These are phyloP conservation scores for Candida glaebosa DNA, from an alignment of 805 yeast genomes.

Conservation along the genomic window DNA sequence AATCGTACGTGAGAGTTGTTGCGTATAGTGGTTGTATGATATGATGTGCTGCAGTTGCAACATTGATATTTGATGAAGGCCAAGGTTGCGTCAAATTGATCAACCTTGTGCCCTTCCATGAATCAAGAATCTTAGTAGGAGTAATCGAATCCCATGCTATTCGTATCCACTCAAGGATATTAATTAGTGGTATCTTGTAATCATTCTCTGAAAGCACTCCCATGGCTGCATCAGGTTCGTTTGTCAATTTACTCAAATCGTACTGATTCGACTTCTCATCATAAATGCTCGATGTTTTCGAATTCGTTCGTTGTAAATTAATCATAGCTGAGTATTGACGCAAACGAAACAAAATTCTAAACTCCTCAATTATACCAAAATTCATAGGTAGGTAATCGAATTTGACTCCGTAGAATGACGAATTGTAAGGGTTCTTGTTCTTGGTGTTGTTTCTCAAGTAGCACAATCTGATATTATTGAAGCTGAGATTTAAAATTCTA, in stretches of 20 bases:
- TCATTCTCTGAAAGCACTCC: slow-evolving; percentile 37
- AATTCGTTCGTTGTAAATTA: slow-evolving; percentile 23
- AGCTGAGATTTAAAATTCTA: slow-evolving; percentile 44
- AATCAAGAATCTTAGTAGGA: slow-evolving; percentile 24
- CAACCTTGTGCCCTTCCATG: slow-evolving; percentile 36
- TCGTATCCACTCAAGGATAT: slow-evolving; percentile 57
- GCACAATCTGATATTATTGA: slow-evolving; percentile 31
- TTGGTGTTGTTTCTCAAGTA: slow-evolving; percentile 37
- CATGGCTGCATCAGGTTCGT: slow-evolving; percentile 4
- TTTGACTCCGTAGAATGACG: slow-evolving; percentile 41
- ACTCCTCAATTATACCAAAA: slow-evolving; percentile 62
- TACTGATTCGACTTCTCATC: slow-evolving; percentile 1
- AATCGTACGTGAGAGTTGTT: slow-evolving; percentile 13
- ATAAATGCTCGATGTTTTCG: slow-evolving; percentile 7
- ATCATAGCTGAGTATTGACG: slow-evolving; percentile 53
- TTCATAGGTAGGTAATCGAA: slow-evolving; percentile 57
- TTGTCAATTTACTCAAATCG: not conserved
- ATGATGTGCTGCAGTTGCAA: slow-evolving; percentile 12
- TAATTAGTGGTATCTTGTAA: slow-evolving; percentile 48
- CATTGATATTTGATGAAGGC: slow-evolving; percentile 20
- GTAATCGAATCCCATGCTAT: slow-evolving; percentile 50
- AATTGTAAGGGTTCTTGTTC: slow-evolving; percentile 33
- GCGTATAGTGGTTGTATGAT: slow-evolving; percentile 11
- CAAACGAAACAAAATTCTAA: slow-evolving; percentile 53
- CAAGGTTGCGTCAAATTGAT: slow-evolving; percentile 25